phyloP scores from a whole-genome alignment of 768 basidiomycete genomes.

The Suillus subluteus region DNA sequence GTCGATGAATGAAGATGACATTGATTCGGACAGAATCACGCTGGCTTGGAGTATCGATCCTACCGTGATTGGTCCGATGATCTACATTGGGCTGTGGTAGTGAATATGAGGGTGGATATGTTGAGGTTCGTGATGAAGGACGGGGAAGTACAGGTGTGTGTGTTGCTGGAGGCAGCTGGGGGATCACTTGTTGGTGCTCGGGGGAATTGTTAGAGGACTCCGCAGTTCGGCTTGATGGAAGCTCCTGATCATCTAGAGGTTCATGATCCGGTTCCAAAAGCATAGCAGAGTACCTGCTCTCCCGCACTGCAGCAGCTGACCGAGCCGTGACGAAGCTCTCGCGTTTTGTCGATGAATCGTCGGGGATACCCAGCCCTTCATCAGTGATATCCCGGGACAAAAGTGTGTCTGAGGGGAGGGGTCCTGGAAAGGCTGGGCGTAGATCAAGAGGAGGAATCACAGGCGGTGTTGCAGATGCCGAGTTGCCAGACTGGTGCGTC shows the following conservation, averaged over 20 bases:
- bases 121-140: slow-evolving; percentile 23
- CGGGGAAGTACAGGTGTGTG: slow-evolving; percentile 20
- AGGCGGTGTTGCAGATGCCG: slow-evolving; percentile 42
- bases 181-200: slow-evolving; percentile 5
- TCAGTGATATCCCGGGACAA: slow-evolving; percentile 27
- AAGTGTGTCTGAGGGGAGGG: slow-evolving; percentile 29
- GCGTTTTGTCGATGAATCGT: slow-evolving; percentile 50
- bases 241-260: slow-evolving; percentile 18
- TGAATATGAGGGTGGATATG: slow-evolving; percentile 30
- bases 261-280: slow-evolving; percentile 24
- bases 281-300: slow-evolving; percentile 35
- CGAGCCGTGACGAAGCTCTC: slow-evolving; percentile 61
- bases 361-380: slow-evolving; percentile 28
- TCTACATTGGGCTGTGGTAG: slow-evolving; percentile 23
- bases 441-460: slow-evolving; percentile 64
- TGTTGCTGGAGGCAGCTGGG: slow-evolving; percentile 11
- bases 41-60: slow-evolving; percentile 29
- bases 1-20: slow-evolving; percentile 55
- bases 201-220: slow-evolving; percentile 13
- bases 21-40: slow-evolving; percentile 33
- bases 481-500: slow-evolving; percentile 52
- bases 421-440: slow-evolving; percentile 52
- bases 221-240: slow-evolving; percentile 21
- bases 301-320: slow-evolving; percentile 26
- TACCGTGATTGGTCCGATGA: slow-evolving; percentile 19